Base-by-base conservation (phyloP, 176 grass and related monocot genomes). In the Echinochloa phyllopogon region DNA sequence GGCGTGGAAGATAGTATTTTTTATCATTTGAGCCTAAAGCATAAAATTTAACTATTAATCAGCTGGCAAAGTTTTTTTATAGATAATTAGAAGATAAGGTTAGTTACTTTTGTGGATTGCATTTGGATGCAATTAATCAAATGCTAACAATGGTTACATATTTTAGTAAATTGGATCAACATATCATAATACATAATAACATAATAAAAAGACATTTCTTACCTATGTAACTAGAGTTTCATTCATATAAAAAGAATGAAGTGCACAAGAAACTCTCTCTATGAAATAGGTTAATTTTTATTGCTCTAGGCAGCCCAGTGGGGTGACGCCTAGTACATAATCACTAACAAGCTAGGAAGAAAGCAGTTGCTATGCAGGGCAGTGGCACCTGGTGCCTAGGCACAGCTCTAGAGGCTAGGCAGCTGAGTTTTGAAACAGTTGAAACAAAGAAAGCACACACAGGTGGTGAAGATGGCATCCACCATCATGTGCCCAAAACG, bases 21-120 rank as follows among this genome's bases (percentile, higher is more conserved):
- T 47, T 8, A 41, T 24, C 25, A 53, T 73, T 77, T 67, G 50
- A 80, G 72, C 68, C 70, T 21, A 45, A 36, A 65, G 75, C 58
- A 47, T 27, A 18, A 5, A 64, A 10, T 64, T 14, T 24, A 65
- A 47, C 16, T 65, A 42, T 71, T 74, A 56, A 59, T 74, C 47
- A 73, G 58, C 61, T 15, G 6, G 8, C 8, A 66, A 88, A 41
- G 37, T 49, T 69, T 79, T 76, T 42, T n/a, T 42, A 68, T 39
- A 39, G 27, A 74, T 49, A 59, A 39, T 14, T 3, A 67, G 68
- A 2, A 49, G 2, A 77, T 50, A 10, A 41, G 16, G 38, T 77
- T 47, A 71, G 80, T 7, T 9, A 75, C 5, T 78, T 24, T 69
- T 10, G 12, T 23, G 40, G 82, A 33, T 49, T 59, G 60, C 45